Evolutionary conservation across 495 filamentous ascomycete species (phyloP).

Genomic region (Talaromyces wortmannii): DNA sequence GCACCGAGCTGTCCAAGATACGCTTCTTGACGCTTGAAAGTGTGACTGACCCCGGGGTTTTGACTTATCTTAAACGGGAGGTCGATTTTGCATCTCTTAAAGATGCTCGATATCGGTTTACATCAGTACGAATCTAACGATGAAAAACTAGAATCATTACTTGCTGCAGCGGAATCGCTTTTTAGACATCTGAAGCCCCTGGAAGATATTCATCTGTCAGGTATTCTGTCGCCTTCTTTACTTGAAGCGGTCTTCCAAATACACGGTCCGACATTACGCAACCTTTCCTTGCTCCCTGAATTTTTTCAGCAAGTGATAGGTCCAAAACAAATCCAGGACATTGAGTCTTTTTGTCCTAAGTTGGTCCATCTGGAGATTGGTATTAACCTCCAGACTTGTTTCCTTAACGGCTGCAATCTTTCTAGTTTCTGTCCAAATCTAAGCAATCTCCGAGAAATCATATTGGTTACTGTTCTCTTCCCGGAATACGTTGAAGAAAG

Average conservation of each 20-base stretch:
- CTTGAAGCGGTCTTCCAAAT: neutral
- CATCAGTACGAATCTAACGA: too few relatives aligned
- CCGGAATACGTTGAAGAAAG: too few relatives aligned
- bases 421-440: too few relatives aligned
- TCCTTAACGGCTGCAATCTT: too few relatives aligned
- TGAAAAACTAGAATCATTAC: neutral
- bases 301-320: neutral
- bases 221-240: neutral
- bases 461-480: too few relatives aligned
- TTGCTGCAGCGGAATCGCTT: neutral
- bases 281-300: neutral
- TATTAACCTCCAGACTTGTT: too few relatives aligned
- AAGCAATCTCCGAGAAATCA: too few relatives aligned
- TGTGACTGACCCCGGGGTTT: neutral
- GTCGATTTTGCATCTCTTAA: neutral
- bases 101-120: neutral
- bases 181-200: neutral
- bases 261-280: neutral
- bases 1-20: neutral
- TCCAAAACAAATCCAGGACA: neutral
- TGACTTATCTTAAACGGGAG: neutral
- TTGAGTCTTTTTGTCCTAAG: neutral
- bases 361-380: neutral
- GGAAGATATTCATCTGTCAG: neutral
- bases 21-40: neutral